Base-by-base conservation (phyloP, 352 stramenopile genomes). In the Phytophthora vignae region DNA sequence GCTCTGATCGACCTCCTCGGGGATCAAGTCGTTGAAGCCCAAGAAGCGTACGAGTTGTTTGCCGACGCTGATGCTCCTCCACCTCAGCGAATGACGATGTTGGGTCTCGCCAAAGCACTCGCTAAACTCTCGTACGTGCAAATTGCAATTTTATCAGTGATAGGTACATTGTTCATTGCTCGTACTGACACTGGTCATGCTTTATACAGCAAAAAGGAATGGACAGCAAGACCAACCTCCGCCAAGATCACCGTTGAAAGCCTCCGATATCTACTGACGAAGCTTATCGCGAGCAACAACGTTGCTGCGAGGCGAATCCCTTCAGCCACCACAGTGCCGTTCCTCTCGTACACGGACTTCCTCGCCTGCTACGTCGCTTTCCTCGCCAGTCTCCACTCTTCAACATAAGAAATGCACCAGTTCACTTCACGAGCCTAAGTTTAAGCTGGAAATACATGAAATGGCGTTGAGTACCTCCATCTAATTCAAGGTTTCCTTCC, bases 341-440 rank as follows among this genome's bases (percentile, higher is more conserved):
- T 87, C 49, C 60, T 92, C 3, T 83, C 68, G 2, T 93, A 92
- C 50, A 93, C 84, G 0, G 86, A 93, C 44, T 93, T 93, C 25
- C 73, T 93, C 8, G 76, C 84, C 0, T 83, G 71, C 64, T 90
- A 83, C 55, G 79, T 91, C 0, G 86, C 84, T 1, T 83, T 82
- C 38, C 64, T 90, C 4, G 55, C 79, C 25, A 64, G 54, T 8
- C 49, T 71, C 19, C 71, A 81, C 61, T 56, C 55, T 17, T 71
- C 54, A 67, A 31, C 25, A 62, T 72, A 49, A 71, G 40, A 42
- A 42, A 54, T 36, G 15, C 46, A 55, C 21, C 52, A 58, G 17
- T 50, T 62, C 46, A 60, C 14, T 11, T 11, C 7, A 57, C 50
- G 33, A 55, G 2, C 11, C 21, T 17, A 38, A 42, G 12, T 42